These are phyloP conservation scores for Paraurostyla sp. DNA, from an alignment of 73 alveolate species.

Conservation along the genomic window DNA sequence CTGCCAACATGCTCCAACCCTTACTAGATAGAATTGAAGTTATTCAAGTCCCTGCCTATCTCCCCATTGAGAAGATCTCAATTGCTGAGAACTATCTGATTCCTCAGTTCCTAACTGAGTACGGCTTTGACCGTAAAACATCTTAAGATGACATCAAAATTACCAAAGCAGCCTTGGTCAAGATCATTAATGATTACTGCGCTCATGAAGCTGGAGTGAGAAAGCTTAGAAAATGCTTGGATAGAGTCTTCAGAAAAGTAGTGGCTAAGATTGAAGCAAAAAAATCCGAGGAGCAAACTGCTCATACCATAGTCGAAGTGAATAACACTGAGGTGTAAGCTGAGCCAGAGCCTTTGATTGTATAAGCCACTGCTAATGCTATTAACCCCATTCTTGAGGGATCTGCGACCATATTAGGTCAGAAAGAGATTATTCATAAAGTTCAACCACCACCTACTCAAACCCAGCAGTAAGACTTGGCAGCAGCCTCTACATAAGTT, in stretches of 20 bases:
- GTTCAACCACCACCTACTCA: background rate
- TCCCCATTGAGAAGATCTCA: constrained; percentile 80
- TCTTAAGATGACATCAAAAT: constrained; percentile 34
- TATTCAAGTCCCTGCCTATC: constrained; percentile 85
- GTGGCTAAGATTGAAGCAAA: constrained; percentile 76
- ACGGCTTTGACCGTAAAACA: constrained; percentile 61
- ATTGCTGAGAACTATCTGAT: constrained; percentile 80
- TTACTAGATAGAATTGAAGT: constrained; percentile 86
- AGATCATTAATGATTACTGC: constrained; percentile 77
- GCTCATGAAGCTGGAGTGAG: constrained; percentile 90
- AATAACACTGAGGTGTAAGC: constrained; percentile 33
- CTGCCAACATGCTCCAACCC: constrained; percentile 87
- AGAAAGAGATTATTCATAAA: background rate
- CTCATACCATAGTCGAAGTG: background rate
- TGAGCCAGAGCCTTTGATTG: too few species aligned
- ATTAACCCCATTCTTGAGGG: too few species aligned
- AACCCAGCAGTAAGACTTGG: too few species aligned
- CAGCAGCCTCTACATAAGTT: background rate
- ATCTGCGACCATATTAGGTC: background rate
- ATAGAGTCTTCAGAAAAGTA: constrained; percentile 83
- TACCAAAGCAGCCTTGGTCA: constrained; percentile 66
- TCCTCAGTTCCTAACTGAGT: constrained; percentile 62
- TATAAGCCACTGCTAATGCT: too few species aligned
- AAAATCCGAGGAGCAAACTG: constrained; percentile 32
- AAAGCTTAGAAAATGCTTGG: constrained; percentile 85